Conservation (phyloP, 139 green algal species). For the Eudorina sp. region DNA sequence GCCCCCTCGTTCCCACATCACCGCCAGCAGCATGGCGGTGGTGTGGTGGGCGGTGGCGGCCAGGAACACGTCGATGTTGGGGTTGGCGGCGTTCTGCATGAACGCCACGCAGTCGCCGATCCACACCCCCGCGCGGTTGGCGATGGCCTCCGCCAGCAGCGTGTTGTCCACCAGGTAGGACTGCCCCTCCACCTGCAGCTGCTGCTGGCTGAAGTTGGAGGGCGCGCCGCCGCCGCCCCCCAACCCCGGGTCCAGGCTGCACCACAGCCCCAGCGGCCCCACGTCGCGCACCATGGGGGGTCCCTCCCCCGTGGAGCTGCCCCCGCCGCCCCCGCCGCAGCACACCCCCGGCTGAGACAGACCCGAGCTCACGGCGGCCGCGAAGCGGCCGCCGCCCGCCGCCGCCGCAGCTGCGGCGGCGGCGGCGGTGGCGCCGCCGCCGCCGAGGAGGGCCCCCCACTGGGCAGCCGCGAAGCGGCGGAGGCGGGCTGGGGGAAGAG, state of each 20-base stretch:
- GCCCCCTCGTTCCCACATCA: slow-evolving; percentile 5
- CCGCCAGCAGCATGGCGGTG: slow-evolving; percentile 23
- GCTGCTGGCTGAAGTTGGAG: slow-evolving; percentile 31
- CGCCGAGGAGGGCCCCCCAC: neutral
- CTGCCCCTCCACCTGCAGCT: slow-evolving; percentile 39
- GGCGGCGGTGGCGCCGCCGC: neutral
- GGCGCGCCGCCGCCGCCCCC: no score
- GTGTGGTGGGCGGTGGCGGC: slow-evolving; percentile 36
- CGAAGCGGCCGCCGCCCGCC: slow-evolving; percentile 5
- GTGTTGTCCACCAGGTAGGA: slow-evolving; percentile 32
- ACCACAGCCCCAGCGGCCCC: slow-evolving; percentile 22
- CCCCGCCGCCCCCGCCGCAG: neutral
- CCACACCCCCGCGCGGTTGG: slow-evolving; percentile 38
- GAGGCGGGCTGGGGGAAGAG: no score
- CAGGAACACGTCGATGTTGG: slow-evolving; percentile 39
- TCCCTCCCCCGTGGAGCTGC: neutral
- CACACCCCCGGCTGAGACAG: neutral
- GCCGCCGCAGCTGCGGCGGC: neutral
- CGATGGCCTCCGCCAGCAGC: slow-evolving; percentile 34
- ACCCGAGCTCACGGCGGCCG: neutral
- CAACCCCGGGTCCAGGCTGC: neutral
- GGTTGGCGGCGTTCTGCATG: slow-evolving; percentile 42
- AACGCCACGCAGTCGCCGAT: slow-evolving; percentile 45
- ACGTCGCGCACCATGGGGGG: no score
- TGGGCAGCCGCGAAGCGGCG: neutral